phyloP scores from a whole-genome alignment of 2,329 filamentous ascomycete genomes.

The Botrytis aclada region DNA sequence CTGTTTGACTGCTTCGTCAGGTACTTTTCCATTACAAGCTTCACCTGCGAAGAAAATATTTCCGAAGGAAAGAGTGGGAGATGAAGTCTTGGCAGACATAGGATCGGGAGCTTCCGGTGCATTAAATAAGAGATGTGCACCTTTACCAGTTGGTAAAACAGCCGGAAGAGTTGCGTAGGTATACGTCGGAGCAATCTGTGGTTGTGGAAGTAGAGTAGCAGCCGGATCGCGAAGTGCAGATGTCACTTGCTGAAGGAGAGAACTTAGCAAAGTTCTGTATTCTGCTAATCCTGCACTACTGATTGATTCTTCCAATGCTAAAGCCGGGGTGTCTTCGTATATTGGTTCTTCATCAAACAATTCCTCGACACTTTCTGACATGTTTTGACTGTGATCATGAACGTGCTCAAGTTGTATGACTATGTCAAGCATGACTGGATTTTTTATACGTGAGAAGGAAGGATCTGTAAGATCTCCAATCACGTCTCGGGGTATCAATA shows the following conservation, averaged over 20 bases:
- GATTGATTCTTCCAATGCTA: slow-evolving; percentile 21
- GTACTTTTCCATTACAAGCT: slow-evolving; percentile 57
- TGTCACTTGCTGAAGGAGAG: slow-evolving; percentile 49
- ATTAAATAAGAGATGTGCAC: slow-evolving; percentile 68
- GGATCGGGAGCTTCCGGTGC: slow-evolving; percentile 43
- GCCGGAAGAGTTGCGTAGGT: slow-evolving; percentile 43
- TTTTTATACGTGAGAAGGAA: slow-evolving; percentile 75
- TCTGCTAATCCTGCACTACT: slow-evolving; percentile 32
- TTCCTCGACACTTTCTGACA: slow-evolving; percentile 26
- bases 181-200: slow-evolving; percentile 36
- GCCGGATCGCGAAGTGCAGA: slow-evolving; percentile 47
- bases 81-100: slow-evolving; percentile 32
- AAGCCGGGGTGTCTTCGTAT: slow-evolving; percentile 18
- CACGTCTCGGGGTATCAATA: slow-evolving; percentile 74
- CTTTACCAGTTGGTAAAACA: slow-evolving; percentile 49
- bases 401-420: slow-evolving; percentile 51
- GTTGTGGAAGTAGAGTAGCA: slow-evolving; percentile 41
- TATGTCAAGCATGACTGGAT: slow-evolving; percentile 70
- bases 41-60: slow-evolving; percentile 68
- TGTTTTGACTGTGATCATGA: slow-evolving; percentile 25
- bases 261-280: slow-evolving; percentile 42
- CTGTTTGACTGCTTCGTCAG: slow-evolving; percentile 47
- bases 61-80: slow-evolving; percentile 59
- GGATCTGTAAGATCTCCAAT: slow-evolving; percentile 76
- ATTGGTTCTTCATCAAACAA: slow-evolving; percentile 26